Percentiles rank a stretch among this genome's conserved stretches.
Evolutionary conservation across 495 filamentous ascomycete genomes (phyloP).

Genomic region (Tirmania nivea): DNA sequence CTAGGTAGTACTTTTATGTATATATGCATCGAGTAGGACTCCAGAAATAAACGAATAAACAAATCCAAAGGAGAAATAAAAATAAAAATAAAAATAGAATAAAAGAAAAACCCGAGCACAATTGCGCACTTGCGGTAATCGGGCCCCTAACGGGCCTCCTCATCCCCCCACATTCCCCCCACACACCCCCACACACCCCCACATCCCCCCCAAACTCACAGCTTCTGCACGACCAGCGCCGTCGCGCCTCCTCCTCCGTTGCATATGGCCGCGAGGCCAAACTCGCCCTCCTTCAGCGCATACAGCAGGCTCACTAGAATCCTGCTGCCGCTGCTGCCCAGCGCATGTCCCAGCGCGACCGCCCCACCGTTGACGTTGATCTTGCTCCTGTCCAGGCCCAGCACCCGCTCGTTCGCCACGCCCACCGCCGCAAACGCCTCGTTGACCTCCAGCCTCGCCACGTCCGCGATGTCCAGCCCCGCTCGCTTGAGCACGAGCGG

Average conservation of each 20-base stretch:
- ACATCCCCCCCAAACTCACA: too few relatives aligned
- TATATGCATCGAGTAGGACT: too few relatives aligned
- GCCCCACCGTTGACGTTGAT: constrained; percentile 84
- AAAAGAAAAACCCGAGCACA: too few relatives aligned
- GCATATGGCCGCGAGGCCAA: constrained; percentile 87
- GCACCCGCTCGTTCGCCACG: constrained; percentile 83
- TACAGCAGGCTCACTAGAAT: constrained; percentile 83
- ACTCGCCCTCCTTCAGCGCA: constrained; percentile 73
- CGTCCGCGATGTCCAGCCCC: constrained; percentile 69
- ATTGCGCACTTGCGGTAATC: too few relatives aligned
- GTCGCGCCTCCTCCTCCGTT: constrained; percentile 88
- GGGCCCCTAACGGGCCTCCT: too few relatives aligned
- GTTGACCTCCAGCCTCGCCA: constrained; percentile 93
- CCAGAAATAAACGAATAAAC: too few relatives aligned
- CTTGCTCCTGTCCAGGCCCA: constrained; percentile 49
- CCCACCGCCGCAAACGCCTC: constrained; percentile 95
- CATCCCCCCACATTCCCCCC: too few relatives aligned
- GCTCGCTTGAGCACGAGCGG: constrained; percentile 74
- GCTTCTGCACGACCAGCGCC: constrained; percentile 75
- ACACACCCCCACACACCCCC: too few relatives aligned
- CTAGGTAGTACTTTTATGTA: too few relatives aligned
- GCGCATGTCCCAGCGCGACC: constrained; percentile 79
- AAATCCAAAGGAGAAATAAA: too few relatives aligned
- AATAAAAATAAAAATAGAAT: too few relatives aligned
- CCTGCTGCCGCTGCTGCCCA: constrained; percentile 82